Percentiles rank a stretch among this genome's conserved stretches.
phyloP scores from a whole-genome alignment of 257 asterid species.

The Salvia splendens region DNA sequence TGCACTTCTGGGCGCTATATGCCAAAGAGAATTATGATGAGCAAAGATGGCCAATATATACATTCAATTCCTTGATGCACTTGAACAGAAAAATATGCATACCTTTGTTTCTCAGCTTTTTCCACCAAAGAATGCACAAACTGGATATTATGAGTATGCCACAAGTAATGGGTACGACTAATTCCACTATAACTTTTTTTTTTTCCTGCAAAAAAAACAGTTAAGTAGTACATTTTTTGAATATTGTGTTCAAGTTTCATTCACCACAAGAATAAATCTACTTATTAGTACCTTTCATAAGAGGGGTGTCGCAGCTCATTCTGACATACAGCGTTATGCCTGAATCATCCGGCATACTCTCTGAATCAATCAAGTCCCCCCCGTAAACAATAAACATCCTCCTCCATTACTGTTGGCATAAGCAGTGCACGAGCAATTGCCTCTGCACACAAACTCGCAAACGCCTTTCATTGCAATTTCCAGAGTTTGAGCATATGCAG shows the following conservation, averaged over 20 bases:
- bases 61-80: neutral
- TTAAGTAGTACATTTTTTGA: no score
- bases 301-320: neutral
- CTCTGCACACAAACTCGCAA: constrained; percentile 30
- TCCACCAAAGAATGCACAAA: neutral
- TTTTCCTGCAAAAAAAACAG: constrained; percentile 26
- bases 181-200: constrained; percentile 11
- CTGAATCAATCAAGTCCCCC: neutral
- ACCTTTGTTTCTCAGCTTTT: constrained; percentile 33
- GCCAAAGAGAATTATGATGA: neutral
- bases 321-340: neutral
- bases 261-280: no score
- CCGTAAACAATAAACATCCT: neutral
- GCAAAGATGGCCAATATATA: neutral
- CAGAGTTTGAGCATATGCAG: constrained; percentile 25
- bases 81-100: neutral
- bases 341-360: neutral
- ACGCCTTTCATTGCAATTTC: constrained; percentile 1
- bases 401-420: neutral
- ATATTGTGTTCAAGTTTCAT: neutral
- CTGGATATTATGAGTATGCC: constrained; percentile 2
- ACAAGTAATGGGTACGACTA: constrained; percentile 21
- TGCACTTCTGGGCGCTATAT: constrained; percentile 7
- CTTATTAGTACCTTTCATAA: neutral
- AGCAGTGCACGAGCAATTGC: constrained; percentile 36